Percentiles rank a stretch among this genome's conserved stretches.
Evolutionary conservation across 768 basidiomycete genomes (phyloP).

Genomic region (Royoungia palumana): DNA sequence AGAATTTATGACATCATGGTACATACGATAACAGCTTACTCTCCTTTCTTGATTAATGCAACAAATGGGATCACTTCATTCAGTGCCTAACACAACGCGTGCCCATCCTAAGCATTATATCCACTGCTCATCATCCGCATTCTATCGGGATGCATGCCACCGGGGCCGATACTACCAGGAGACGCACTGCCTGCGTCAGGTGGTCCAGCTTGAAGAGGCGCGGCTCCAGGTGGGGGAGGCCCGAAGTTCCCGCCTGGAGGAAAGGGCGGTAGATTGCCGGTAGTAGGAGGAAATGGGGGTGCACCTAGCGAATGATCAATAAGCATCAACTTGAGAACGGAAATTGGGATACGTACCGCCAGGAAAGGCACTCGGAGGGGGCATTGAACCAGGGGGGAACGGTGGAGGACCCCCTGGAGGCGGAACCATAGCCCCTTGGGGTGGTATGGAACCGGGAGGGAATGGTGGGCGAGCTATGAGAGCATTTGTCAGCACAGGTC

Average conservation of each 20-base stretch:
- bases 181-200: constrained; percentile 29
- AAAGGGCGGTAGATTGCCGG: constrained; percentile 31
- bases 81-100: neutral
- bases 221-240: constrained; percentile 38
- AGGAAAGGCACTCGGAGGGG: constrained; percentile 47
- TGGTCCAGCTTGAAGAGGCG: constrained; percentile 42
- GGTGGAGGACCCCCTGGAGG: constrained; percentile 65
- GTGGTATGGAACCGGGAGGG: constrained; percentile 54
- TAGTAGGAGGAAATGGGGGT: constrained; percentile 53
- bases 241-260: constrained; percentile 32
- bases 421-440: constrained; percentile 47
- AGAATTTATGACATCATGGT: neutral
- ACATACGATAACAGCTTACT: neutral
- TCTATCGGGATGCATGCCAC: constrained; percentile 83
- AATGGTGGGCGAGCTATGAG: constrained; percentile 62
- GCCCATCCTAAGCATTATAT: neutral
- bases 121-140: constrained; percentile 67
- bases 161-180: constrained; percentile 45
- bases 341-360: constrained; percentile 37
- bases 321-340: neutral
- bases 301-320: constrained; percentile 25
- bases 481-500: constrained; percentile 6
- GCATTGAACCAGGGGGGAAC: constrained; percentile 61
- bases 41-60: too few species aligned
- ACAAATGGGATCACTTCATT: neutral